Conservation (phyloP, 2,329 filamentous ascomycete genomes). For the Ascochyta rabiei region DNA sequence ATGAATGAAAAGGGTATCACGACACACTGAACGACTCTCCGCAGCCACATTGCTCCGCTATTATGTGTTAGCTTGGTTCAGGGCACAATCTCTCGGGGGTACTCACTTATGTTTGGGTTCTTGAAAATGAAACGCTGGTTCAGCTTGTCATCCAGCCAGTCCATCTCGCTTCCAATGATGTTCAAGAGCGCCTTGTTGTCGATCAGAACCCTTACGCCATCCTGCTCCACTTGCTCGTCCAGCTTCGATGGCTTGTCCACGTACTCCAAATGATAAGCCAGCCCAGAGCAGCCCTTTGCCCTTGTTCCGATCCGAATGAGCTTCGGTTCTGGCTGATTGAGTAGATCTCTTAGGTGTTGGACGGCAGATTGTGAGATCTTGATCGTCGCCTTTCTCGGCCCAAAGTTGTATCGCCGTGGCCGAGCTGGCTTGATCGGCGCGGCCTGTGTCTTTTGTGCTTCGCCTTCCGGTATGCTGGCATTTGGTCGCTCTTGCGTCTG, state of each 20-base stretch:
- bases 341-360: slow-evolving; percentile 74
- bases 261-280: slow-evolving; percentile 93
- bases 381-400: slow-evolving; percentile 89
- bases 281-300: slow-evolving; percentile 90
- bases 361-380: slow-evolving; percentile 82
- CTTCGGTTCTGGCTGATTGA: slow-evolving; percentile 87
- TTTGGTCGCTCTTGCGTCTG: slow-evolving; percentile 41
- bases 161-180: slow-evolving; percentile 99
- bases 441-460: slow-evolving; percentile 69
- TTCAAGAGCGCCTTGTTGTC: slow-evolving; percentile 98
- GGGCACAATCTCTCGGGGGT: background rate
- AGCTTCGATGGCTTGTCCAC: slow-evolving; percentile 88
- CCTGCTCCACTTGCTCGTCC: slow-evolving; percentile 92
- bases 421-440: slow-evolving; percentile 53
- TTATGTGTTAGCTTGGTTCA: slow-evolving; percentile 29
- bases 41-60: slow-evolving; percentile 95
- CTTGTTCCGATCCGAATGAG: slow-evolving; percentile 93
- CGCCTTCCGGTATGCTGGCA: slow-evolving; percentile 63
- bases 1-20: slow-evolving; percentile 38
- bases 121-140: slow-evolving; percentile 91
- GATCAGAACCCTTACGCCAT: slow-evolving; percentile 93
- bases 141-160: slow-evolving; percentile 96
- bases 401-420: slow-evolving; percentile 69
- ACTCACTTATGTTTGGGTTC: slow-evolving; percentile 98
- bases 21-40: slow-evolving; percentile 84